Evolutionary conservation across 371 early-diverging fungal species (phyloP), one percentile per base, ranked within the genome.

Genomic region (Dinochytrium kinnereticum): DNA sequence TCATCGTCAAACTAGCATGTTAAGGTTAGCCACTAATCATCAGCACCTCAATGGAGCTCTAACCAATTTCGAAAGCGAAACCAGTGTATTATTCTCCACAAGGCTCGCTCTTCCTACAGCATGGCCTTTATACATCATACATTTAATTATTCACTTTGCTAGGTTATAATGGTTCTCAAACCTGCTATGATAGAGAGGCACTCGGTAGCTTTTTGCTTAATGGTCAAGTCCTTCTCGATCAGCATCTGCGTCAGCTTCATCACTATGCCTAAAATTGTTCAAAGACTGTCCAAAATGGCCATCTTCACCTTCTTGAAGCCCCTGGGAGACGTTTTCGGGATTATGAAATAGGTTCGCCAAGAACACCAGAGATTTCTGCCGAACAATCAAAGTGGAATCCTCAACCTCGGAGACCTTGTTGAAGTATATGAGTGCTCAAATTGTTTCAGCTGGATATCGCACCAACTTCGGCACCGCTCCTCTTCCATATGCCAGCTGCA

Each of bases 381-480:
- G 73, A 1, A 53, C 19, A 15, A 73, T 39, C 30, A 83, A 71
- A 13, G 68, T 30, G 13, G 28, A 50, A n/a, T 55, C 59, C 19
- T 61, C 66, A 2, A 77, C 19, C 64, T 77, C 76, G 13, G 74
- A 50, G 13, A 80, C 49, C 80, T 80, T 50, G 1, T 13, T 24
- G 44, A n/a, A n/a, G n/a, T n/a, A n/a, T n/a, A n/a, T n/a, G 30
- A 21, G 2, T 61, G 1, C 30, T 21, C 28, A 31, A 24, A 19
- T 30, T 55, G 0, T 28, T 19, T 26, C 21, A 59, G 61, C 37
- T 10, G 34, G 13, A 15, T 26, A 1, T 37, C 70, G n/a, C 55
- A 84, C 82, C 57, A 85, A 78, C 57, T 85, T 85, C n/a, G 83
- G 85, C 17, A 85, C 75, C 1, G 79, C 82, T 31, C 79, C 26